Evolutionary conservation across 2,329 filamentous ascomycete species (phyloP), one percentile per base, ranked within the genome.

Genomic region (Xylariaceae sp.): DNA sequence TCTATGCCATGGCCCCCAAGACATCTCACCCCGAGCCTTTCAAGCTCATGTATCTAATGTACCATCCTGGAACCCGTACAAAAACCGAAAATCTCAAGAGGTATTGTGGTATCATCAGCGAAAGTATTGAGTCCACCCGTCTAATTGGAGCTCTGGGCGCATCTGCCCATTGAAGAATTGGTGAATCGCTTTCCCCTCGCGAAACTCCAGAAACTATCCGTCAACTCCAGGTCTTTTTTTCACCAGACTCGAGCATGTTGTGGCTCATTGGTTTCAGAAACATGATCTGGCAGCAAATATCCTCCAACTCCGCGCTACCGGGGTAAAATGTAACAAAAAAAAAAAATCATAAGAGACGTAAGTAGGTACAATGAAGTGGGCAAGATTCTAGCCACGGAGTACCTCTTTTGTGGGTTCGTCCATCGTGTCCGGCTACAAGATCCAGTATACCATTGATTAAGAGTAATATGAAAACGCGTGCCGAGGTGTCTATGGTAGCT

Each of bases 21-120:
- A 40, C 10, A 16, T 53, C 50, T 41, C 10, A 13, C 48, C 47
- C 53, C 41, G 50, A 51, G 47, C 45, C 42, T 54, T 56, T 49
- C 47, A 51, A 45, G 55, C 55, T 60, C 62, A 53, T 59, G 53
- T 61, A 56, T 55, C 50, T 9, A 55, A 45, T 31, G 42, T 48
- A 39, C 45, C 53, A 56, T 54, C 56, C 56, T 54, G 52, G 56
- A 59, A 28, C 31, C 53, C 12, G 56, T 54, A 49, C 28, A 31
- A n/a, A 55, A 42, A 53, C 16, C 4, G 9, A 53, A 52, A 51
- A 56, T 46, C 48, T 53, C 48, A 45, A 56, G 60, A 58, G 45
- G 53, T 51, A 50, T 48, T 62, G 60, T 66, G 66, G 66, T 68
- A 68, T 67, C 65, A 66, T 67, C 63, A 67, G 60, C 62, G 63